phyloP scores from a whole-genome alignment of 306 rosid genomes.

The Erythrophleum fordii region DNA sequence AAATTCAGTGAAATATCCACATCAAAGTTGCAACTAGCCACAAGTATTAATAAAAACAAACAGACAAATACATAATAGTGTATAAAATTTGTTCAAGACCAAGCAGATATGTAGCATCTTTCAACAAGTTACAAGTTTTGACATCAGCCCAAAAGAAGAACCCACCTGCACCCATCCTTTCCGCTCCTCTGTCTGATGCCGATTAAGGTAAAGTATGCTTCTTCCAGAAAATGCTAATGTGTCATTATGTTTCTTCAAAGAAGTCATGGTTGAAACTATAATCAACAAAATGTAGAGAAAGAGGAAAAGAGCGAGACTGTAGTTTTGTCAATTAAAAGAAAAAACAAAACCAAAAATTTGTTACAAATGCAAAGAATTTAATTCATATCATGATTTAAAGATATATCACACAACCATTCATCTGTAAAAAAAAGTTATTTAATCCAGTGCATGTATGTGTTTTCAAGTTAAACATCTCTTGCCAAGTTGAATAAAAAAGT shows the following conservation, averaged over 20 bases:
- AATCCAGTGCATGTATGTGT: conserved; percentile 9
- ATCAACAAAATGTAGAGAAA: conserved; percentile 88
- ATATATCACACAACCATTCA: conserved; percentile 10
- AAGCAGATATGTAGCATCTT: conserved; percentile 1
- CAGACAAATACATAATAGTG: background rate
- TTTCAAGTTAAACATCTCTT: too few relatives aligned
- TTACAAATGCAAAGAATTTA: conserved; percentile 17
- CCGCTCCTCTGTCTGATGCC: conserved; percentile 99
- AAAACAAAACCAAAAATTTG: conserved; percentile 25
- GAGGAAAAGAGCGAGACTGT: conserved; percentile 92
- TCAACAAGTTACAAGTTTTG: conserved; percentile 14
- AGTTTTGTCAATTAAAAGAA: conserved; percentile 59
- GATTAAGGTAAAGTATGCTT: conserved; percentile 86
- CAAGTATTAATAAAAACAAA: conserved; percentile 21
- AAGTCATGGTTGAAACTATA: conserved; percentile 91
- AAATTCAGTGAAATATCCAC: conserved; percentile 18
- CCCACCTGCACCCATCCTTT: conserved; percentile 99
- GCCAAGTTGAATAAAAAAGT: conserved; percentile 20
- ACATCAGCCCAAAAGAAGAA: conserved; percentile 34
- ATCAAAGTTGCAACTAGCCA: conserved; percentile 5
- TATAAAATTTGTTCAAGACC: background rate
- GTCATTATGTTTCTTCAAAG: conserved; percentile 90
- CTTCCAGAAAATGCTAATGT: conserved; percentile 81
- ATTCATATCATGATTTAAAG: conserved; percentile 24
- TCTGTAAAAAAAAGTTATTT: conserved; percentile 7